Conservation (phyloP, 768 basidiomycete genomes). For the Podaxis carcinomalis region DNA sequence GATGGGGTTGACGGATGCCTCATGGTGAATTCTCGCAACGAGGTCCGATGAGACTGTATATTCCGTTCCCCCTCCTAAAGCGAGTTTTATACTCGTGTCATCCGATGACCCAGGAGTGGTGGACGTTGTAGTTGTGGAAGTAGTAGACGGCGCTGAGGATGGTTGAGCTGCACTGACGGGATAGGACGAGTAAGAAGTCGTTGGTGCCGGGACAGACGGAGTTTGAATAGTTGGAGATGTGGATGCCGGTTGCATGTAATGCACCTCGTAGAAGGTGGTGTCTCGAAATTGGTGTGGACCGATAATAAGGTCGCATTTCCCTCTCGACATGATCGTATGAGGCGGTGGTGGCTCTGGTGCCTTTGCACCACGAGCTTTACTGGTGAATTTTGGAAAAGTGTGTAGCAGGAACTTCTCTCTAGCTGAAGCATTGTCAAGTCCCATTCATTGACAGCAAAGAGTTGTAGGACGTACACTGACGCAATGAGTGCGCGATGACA, state of each 20-base stretch:
- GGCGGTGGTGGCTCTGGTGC: slow-evolving; percentile 52
- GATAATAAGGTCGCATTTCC: slow-evolving; percentile 66
- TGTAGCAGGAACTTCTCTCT: slow-evolving; percentile 67
- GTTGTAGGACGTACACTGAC: slow-evolving; percentile 50
- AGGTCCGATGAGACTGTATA: slow-evolving; percentile 10
- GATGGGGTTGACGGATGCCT: slow-evolving; percentile 9
- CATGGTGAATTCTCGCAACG: slow-evolving; percentile 6
- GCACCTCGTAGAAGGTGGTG: slow-evolving; percentile 69
- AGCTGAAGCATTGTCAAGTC: slow-evolving; percentile 33
- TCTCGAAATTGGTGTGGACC: slow-evolving; percentile 72
- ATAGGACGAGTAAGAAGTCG: slow-evolving; percentile 3
- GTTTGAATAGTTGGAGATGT: slow-evolving; percentile 12
- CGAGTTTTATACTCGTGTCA: background rate
- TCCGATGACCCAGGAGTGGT: background rate
- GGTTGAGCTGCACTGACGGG: slow-evolving; percentile 4
- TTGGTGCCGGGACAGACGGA: slow-evolving; percentile 3
- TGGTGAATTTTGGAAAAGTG: slow-evolving; percentile 70
- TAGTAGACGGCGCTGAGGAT: background rate
- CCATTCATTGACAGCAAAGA: background rate
- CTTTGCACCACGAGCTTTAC: slow-evolving; percentile 57
- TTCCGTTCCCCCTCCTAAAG: slow-evolving; percentile 9
- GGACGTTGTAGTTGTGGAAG: slow-evolving; percentile 7
- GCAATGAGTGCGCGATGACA: slow-evolving; percentile 61
- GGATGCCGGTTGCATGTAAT: slow-evolving; percentile 42
- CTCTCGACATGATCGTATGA: slow-evolving; percentile 61